Evolutionary conservation across 1,139 yeast genomes (phyloP), one percentile per base, ranked within the genome.

Genomic region (Magnusiomyces tetraspermus): DNA sequence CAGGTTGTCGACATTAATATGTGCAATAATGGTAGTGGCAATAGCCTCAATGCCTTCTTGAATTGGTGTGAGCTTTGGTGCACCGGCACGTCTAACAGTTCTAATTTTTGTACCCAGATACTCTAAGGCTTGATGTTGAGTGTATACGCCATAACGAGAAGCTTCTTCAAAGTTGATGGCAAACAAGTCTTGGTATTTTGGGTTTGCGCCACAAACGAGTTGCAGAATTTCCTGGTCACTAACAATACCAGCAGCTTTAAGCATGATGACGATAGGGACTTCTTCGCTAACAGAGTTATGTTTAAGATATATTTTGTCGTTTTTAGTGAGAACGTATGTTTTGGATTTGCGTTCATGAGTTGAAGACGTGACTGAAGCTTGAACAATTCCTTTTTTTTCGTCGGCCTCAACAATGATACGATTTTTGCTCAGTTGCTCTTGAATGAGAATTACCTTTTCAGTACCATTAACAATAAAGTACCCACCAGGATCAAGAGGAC

Each of bases 401-500:
- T 92, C 98, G 0, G 96, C 92, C 69, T 92, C 99, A 13, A 92
- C 98, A 65, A 92, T 89, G 64, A 92, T 94, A 78, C 99, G 87
- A 71, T 92, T 92, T 71, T 92, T 92, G 51, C 96, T 85, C 66
- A 92, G 76, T 73, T 92, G 99, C 70, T 92, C 99, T 70, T 92
- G 99, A 48, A 92, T 95, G 61, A 92, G 77, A 58, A 92, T 94
- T 48, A 92, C 99, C 68, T 92, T 92, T 67, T 92, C 99, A 0
- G 98, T 92, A 67, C 99, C 99, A 66, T 92, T 92, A 47, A 92
- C 97, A 61, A 89, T 84, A 63, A 92, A 92, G 65, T 92, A 92
- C 61, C 99, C 99, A 70, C 99, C 99, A 4, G 98, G 98, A 69
- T 92, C 98, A 51, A 92, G 74, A 0, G 99, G 99, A 69, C 99